Percentiles rank a stretch among this genome's conserved stretches.
Conservation (phyloP, 768 basidiomycete species). For the Boletus reticuloceps region DNA sequence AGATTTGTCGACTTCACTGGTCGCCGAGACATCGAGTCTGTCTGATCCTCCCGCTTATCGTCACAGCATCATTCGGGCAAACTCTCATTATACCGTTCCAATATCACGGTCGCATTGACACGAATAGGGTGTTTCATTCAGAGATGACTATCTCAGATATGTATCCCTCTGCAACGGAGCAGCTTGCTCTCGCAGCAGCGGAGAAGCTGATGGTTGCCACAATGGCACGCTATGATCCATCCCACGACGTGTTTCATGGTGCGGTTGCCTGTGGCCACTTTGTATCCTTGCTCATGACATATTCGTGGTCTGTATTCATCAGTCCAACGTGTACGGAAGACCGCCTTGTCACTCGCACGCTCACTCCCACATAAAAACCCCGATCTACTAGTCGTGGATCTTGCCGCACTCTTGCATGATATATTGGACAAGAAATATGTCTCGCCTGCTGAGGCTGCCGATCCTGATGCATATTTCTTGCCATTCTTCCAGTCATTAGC, state of each 20-base stretch:
- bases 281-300: slow-evolving; percentile 4
- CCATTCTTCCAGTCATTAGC: slow-evolving; percentile 58
- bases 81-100: too few relatives aligned
- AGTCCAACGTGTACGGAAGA: slow-evolving; percentile 83
- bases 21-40: too few relatives aligned
- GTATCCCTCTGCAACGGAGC: slow-evolving; percentile 55
- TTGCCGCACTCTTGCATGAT: slow-evolving; percentile 88
- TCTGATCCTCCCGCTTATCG: too few relatives aligned
- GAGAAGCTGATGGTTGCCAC: slow-evolving; percentile 68
- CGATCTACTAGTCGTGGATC: slow-evolving; percentile 75
- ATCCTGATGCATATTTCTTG: slow-evolving; percentile 64
- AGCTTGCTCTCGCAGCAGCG: slow-evolving; percentile 50
- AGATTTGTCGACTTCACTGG: too few relatives aligned
- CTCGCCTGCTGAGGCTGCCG: slow-evolving; percentile 49
- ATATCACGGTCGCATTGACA: too few relatives aligned
- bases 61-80: too few relatives aligned
- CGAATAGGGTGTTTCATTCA: not conserved
- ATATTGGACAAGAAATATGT: slow-evolving; percentile 86
- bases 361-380: slow-evolving; percentile 42
- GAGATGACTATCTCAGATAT: not conserved
- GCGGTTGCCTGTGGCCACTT: slow-evolving; percentile 20
- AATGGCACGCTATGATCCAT: slow-evolving; percentile 78
- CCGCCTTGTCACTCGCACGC: slow-evolving; percentile 67
- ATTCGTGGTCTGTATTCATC: not conserved
- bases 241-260: slow-evolving; percentile 82